Conservation (phyloP, 2,329 filamentous ascomycete species). For the Colletotrichum limetticola region DNA sequence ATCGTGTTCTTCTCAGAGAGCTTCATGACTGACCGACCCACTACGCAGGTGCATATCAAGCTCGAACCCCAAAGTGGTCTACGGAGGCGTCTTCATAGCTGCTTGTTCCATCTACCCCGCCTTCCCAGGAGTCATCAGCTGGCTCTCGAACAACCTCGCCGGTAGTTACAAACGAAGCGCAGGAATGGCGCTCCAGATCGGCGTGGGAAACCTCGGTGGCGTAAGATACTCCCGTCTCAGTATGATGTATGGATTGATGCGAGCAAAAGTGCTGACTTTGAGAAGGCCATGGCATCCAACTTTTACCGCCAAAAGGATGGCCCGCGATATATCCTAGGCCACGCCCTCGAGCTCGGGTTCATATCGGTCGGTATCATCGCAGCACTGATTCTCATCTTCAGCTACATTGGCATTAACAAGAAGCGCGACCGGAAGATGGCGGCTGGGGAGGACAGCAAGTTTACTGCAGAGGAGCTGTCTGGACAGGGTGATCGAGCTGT, state of each 20-base stretch:
- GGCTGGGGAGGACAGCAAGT: conserved; percentile 53
- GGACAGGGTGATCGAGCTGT: conserved; percentile 69
- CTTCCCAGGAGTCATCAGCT: conserved; percentile 81
- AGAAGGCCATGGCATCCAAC: conserved; percentile 75
- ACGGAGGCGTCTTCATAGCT: conserved; percentile 80
- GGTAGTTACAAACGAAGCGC: conserved; percentile 71
- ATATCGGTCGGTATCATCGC: conserved; percentile 58
- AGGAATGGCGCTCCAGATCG: conserved; percentile 74
- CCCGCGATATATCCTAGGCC: conserved; percentile 61
- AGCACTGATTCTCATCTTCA: conserved; percentile 53
- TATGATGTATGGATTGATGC: no score
- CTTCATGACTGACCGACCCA: conserved; percentile 31
- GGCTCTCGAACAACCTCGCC: conserved; percentile 83
- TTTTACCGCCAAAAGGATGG: conserved; percentile 69
- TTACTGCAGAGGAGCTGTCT: conserved; percentile 62
- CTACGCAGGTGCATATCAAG: conserved; percentile 66
- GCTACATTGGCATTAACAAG: conserved; percentile 69
- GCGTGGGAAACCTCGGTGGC: conserved; percentile 67
- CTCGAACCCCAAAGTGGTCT: conserved; percentile 68
- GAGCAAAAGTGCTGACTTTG: not conserved
- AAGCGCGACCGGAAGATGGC: conserved; percentile 60
- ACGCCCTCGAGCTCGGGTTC: conserved; percentile 62
- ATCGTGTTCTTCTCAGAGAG: no score
- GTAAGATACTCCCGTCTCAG: conserved; percentile 42
- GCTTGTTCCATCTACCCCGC: conserved; percentile 84